Evolutionary conservation across 192 early-diverging fungal genomes (phyloP).

Genomic region (Umbelopsis sp.): DNA sequence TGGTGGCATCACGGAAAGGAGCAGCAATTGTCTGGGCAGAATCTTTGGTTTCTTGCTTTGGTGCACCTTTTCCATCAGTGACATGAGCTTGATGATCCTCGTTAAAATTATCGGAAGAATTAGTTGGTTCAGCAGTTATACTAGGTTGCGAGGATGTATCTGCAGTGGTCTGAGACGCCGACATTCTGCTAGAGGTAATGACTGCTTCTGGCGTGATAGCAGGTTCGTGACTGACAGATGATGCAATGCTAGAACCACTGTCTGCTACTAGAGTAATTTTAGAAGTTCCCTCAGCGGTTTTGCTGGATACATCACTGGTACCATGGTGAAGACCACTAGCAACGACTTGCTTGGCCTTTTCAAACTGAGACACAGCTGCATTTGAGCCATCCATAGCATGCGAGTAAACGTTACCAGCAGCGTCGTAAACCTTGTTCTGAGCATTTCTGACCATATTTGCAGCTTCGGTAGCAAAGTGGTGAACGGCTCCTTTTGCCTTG

Average conservation of each 20-base stretch:
- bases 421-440: not conserved
- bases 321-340: not conserved
- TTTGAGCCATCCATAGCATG: not conserved
- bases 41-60: not conserved
- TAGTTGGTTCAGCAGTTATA: not conserved
- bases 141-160: not conserved
- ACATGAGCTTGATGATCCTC: not conserved
- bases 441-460: not conserved
- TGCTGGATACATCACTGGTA: not conserved
- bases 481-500: constrained; percentile 2
- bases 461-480: constrained; percentile 3
- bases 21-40: not conserved
- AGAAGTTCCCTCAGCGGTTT: not conserved
- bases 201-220: not conserved
- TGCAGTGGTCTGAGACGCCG: not conserved
- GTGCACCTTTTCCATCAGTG: not conserved
- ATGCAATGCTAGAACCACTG: not conserved
- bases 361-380: not conserved
- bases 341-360: constrained; percentile 2
- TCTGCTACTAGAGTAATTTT: not conserved
- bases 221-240: not conserved
- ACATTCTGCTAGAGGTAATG: not conserved
- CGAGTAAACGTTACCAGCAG: not conserved
- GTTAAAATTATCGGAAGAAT: not conserved
- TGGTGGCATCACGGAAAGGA: constrained; percentile 3